These are phyloP conservation scores for Gastrolobium villosum DNA, from an alignment of 306 rosid species.

Conservation along the genomic window DNA sequence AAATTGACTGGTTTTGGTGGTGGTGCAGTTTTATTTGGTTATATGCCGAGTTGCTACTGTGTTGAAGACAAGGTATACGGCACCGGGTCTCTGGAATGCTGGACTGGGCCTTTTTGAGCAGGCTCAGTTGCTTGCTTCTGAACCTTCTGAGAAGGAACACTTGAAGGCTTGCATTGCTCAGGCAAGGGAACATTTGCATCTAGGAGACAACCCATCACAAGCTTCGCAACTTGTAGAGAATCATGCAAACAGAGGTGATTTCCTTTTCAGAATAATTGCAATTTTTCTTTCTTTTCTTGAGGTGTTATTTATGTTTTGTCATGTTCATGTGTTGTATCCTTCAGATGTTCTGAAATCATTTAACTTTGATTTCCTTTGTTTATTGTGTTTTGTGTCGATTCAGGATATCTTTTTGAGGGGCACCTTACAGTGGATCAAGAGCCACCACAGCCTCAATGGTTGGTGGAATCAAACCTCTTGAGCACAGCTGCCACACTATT, in stretches of 20 bases:
- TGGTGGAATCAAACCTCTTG: slow-evolving; percentile 83
- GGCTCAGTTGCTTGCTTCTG: slow-evolving; percentile 63
- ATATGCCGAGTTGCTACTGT: slow-evolving; percentile 86
- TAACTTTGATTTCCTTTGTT: background rate
- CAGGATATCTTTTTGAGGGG: slow-evolving; percentile 96
- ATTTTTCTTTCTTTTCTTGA: background rate
- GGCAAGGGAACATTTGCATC: slow-evolving; percentile 76
- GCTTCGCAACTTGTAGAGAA: slow-evolving; percentile 46
- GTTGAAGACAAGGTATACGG: slow-evolving; percentile 82
- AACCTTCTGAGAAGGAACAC: slow-evolving; percentile 66
- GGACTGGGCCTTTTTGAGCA: slow-evolving; percentile 82
- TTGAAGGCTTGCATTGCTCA: slow-evolving; percentile 69
- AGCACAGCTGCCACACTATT: slow-evolving; percentile 75
- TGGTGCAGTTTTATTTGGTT: slow-evolving; percentile 67
- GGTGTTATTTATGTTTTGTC: slow-evolving; percentile 26
- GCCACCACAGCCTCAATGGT: slow-evolving; percentile 94
- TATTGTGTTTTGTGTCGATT: slow-evolving; percentile 24
- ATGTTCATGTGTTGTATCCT: slow-evolving; percentile 13
- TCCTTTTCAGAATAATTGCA: background rate
- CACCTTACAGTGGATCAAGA: slow-evolving; percentile 93
- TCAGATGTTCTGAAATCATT: background rate
- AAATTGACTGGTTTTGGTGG: slow-evolving; percentile 37
- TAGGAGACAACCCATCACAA: slow-evolving; percentile 60
- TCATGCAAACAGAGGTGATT: slow-evolving; percentile 62
- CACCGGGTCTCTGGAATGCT: slow-evolving; percentile 90